Conservation (phyloP, 129 eudicot species). For the Kitagawia praeruptora region DNA sequence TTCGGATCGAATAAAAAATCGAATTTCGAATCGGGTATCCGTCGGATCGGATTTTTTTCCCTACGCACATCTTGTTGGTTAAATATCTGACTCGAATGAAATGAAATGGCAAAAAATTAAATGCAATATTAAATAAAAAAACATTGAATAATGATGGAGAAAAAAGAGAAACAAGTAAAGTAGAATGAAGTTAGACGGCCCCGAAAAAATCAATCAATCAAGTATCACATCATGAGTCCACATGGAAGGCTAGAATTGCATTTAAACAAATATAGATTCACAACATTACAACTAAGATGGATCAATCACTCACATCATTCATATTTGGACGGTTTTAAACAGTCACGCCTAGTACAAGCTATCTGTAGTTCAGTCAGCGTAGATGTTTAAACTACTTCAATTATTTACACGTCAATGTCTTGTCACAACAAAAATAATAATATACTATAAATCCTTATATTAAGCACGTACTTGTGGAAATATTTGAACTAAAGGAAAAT, state of each 20-base stretch:
- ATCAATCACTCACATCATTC: background rate
- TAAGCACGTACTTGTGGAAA: background rate
- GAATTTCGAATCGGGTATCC: too few species aligned
- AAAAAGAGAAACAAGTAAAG: background rate
- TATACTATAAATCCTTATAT: background rate
- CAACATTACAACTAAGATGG: conserved; percentile 2
- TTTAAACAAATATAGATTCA: background rate
- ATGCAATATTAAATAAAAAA: too few species aligned
- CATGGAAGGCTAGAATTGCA: background rate
- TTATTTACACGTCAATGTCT: background rate
- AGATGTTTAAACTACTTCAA: background rate
- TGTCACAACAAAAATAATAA: too few species aligned
- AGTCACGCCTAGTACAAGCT: background rate
- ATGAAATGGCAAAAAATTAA: too few species aligned
- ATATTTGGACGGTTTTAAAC: conserved; percentile 4
- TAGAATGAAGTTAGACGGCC: background rate
- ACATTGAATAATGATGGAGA: background rate
- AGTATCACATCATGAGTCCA: background rate
- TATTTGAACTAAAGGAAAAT: background rate
- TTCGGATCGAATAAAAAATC: too few species aligned
- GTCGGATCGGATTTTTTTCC: too few species aligned
- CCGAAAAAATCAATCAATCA: background rate
- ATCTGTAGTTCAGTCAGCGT: conserved; percentile 5
- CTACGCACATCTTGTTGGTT: too few species aligned
- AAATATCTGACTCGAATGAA: too few species aligned